Conservation (phyloP, 371 early-diverging fungal species). For the Mucor racemosus region DNA sequence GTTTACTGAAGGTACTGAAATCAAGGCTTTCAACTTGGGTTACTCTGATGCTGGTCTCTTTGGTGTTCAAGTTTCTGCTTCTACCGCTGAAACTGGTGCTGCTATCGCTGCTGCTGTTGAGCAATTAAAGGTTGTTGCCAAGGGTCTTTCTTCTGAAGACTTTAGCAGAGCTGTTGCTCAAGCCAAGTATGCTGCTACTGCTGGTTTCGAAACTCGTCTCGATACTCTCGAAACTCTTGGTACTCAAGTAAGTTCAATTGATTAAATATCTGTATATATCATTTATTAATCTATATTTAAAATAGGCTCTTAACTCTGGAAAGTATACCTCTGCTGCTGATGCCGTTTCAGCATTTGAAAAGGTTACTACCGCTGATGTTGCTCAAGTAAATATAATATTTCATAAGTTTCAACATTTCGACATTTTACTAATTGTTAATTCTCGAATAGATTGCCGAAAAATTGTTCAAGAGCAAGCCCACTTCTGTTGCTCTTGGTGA, state of each 20-base stretch:
- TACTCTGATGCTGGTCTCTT: conserved; percentile 96
- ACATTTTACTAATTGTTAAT: too few species aligned
- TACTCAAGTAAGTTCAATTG: conserved; percentile 44
- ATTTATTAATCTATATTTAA: too few species aligned
- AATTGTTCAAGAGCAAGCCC: conserved; percentile 75
- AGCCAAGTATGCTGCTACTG: conserved; percentile 81
- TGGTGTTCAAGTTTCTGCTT: conserved; percentile 79
- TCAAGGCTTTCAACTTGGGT: conserved; percentile 82
- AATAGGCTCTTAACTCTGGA: conserved; percentile 53
- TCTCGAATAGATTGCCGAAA: conserved; percentile 60
- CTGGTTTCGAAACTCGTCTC: conserved; percentile 64
- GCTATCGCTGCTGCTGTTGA: conserved; percentile 74
- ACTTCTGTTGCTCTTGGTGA: conserved; percentile 84
- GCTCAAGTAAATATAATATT: conserved; percentile 50
- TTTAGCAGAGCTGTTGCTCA: conserved; percentile 84
- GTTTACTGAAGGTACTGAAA: conserved; percentile 54
- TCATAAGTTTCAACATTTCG: too few species aligned
- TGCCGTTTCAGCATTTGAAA: conserved; percentile 59
- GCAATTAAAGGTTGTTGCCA: conserved; percentile 68
- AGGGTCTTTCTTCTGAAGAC: conserved; percentile 64
- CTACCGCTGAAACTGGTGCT: conserved; percentile 64
- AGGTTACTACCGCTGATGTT: conserved; percentile 68
- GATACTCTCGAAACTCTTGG: conserved; percentile 56
- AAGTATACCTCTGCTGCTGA: conserved; percentile 54
- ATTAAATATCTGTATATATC: too few species aligned